Conservation (phyloP, 345 rosid species). For the Noccaea caerulescens region DNA sequence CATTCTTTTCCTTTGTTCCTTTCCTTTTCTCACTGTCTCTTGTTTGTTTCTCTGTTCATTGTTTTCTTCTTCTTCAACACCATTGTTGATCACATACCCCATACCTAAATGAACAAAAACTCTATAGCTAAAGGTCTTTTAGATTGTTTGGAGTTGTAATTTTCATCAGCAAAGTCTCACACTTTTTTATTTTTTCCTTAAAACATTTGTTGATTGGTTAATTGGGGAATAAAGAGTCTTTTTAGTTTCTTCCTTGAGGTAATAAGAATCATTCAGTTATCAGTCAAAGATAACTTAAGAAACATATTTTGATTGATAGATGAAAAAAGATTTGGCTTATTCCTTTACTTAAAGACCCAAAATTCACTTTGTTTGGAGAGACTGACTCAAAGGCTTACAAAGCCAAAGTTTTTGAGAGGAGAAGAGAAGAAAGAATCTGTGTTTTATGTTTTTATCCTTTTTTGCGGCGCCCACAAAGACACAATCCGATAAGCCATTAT, state of each 20-base stretch:
- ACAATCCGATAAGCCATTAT: constrained; percentile 43
- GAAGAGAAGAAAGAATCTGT: constrained; percentile 36
- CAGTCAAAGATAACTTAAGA: constrained; percentile 8
- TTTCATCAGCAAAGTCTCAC: constrained; percentile 42
- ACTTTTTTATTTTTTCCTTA: not conserved
- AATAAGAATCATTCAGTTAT: constrained; percentile 10
- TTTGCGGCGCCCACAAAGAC: constrained; percentile 48
- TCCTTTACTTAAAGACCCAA: constrained; percentile 8
- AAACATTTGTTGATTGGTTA: constrained; percentile 47
- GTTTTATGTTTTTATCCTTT: constrained; percentile 29
- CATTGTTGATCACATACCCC: constrained; percentile 32
- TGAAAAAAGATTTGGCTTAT: constrained; percentile 18
- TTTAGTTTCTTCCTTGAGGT: not conserved
- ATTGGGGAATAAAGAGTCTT: constrained; percentile 47
- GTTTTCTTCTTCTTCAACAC: constrained; percentile 37
- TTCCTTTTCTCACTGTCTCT: constrained; percentile 26
- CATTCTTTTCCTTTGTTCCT: constrained; percentile 36
- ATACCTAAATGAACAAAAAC: constrained; percentile 40
- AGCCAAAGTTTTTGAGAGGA: constrained; percentile 27
- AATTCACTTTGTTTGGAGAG: constrained; percentile 14
- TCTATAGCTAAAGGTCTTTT: constrained; percentile 44
- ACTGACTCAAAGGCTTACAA: not conserved
- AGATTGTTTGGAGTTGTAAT: constrained; percentile 42
- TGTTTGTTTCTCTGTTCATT: constrained; percentile 34
- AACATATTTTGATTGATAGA: constrained; percentile 17